Percentiles rank a stretch among this genome's conserved stretches.
Evolutionary conservation across 495 filamentous ascomycete genomes (phyloP).

Genomic region (Polyplosphaeria fusca): DNA sequence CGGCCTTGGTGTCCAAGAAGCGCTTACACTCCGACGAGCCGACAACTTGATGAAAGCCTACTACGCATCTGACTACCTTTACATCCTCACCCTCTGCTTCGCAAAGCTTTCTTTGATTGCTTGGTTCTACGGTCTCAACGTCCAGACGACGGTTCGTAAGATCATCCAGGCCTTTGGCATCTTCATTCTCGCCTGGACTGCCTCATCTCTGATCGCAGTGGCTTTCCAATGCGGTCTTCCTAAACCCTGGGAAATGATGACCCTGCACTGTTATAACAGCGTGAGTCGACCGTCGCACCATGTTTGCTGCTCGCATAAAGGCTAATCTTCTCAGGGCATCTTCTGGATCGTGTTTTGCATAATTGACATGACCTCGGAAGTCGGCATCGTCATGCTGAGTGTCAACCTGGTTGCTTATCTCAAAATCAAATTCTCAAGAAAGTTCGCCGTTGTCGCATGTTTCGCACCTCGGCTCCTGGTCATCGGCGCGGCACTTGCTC

Average conservation of each 20-base stretch:
- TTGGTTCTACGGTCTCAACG: constrained; percentile 11
- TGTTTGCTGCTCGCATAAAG: constrained; percentile 6
- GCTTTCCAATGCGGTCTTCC: constrained; percentile 36
- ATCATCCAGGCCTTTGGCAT: constrained; percentile 15
- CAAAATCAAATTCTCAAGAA: constrained; percentile 10
- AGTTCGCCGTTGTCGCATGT: constrained; percentile 24
- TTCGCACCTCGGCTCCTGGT: constrained; percentile 30
- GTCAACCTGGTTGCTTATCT: constrained; percentile 29
- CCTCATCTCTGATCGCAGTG: constrained; percentile 25
- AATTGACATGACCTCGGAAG: constrained; percentile 31
- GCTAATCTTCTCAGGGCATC: constrained; percentile 19
- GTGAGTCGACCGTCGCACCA: constrained; percentile 8
- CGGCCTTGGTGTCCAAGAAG: constrained; percentile 14
- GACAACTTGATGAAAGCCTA: constrained; percentile 19
- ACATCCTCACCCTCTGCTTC: constrained; percentile 22
- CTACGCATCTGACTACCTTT: constrained; percentile 30
- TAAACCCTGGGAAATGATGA: constrained; percentile 32
- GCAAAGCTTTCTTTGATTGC: constrained; percentile 26
- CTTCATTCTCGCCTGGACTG: constrained; percentile 28
- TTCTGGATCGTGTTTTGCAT: constrained; percentile 33
- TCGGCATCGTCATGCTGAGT: constrained; percentile 30
- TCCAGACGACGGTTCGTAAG: constrained; percentile 2
- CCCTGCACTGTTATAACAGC: constrained; percentile 31
- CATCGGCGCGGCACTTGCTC: constrained; percentile 18
- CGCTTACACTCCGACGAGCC: constrained; percentile 10